These are phyloP conservation scores for Aspergillus costaricaensis DNA, from an alignment of 2,329 filamentous ascomycete genomes.

Conservation along the genomic window DNA sequence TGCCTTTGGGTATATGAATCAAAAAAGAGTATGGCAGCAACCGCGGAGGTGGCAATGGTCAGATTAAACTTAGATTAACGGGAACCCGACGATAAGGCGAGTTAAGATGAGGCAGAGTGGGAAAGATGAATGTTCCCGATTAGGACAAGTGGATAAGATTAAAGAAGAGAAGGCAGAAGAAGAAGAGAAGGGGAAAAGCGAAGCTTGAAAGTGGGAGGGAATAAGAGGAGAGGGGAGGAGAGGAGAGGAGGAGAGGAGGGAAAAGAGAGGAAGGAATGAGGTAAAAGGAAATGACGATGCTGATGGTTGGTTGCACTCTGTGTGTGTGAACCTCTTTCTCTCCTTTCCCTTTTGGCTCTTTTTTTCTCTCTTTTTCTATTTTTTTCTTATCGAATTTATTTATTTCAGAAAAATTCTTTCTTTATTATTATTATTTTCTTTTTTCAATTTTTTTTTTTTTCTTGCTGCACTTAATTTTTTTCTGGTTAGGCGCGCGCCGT, in stretches of 20 bases:
- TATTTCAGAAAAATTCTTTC: background rate
- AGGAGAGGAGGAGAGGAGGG: conserved; percentile 8
- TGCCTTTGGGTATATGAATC: conserved; percentile 4
- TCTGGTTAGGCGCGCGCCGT: conserved; percentile 17
- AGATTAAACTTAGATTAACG: conserved; percentile 11
- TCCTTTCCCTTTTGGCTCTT: conserved; percentile 3
- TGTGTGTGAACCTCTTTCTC: conserved; percentile 4
- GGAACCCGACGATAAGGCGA: conserved; percentile 2
- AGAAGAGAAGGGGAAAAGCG: background rate
- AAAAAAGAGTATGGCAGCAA: background rate
- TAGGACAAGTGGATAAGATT: conserved; percentile 7
- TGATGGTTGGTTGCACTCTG: background rate
- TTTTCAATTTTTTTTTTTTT: conserved; percentile 3
- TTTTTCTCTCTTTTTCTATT: conserved; percentile 1
- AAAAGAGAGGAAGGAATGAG: conserved; percentile 1
- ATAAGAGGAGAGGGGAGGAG: background rate
- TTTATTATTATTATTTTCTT: conserved; percentile 7
- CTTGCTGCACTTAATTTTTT: conserved; percentile 2
- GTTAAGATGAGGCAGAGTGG: conserved; percentile 1
- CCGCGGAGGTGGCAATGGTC: background rate
- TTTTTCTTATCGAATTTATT: background rate
- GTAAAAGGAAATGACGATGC: conserved; percentile 6
- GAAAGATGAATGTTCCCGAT: conserved; percentile 6
- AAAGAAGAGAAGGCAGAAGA: background rate
- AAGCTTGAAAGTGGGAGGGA: background rate